phyloP scores from a whole-genome alignment of 2,329 filamentous ascomycete species.

The Biscogniauxia mediterranea region DNA sequence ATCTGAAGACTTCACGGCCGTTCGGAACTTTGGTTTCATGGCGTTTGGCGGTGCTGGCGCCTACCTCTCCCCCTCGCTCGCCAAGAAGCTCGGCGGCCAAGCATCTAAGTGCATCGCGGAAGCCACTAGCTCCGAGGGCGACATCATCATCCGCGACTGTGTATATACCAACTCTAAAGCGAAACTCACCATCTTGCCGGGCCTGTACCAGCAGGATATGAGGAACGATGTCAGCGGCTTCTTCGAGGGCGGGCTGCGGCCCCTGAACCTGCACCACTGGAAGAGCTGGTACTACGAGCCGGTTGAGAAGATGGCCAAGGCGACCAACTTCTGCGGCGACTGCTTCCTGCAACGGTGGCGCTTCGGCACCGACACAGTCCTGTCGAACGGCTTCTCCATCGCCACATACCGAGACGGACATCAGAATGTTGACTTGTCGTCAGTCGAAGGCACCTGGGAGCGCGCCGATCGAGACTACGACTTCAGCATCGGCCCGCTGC shows the following conservation, averaged over 20 bases:
- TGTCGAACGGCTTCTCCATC: slow-evolving; percentile 60
- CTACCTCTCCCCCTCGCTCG: slow-evolving; percentile 55
- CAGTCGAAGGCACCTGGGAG: slow-evolving; percentile 54
- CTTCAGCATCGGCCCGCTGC: slow-evolving; percentile 53
- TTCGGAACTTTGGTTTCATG: slow-evolving; percentile 55
- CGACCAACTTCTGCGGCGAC: slow-evolving; percentile 53
- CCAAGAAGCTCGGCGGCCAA: slow-evolving; percentile 45
- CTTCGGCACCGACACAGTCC: slow-evolving; percentile 45
- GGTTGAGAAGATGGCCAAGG: slow-evolving; percentile 48
- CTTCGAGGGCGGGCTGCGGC: slow-evolving; percentile 55
- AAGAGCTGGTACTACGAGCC: slow-evolving; percentile 57
- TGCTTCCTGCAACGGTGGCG: slow-evolving; percentile 58
- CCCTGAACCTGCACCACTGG: slow-evolving; percentile 62
- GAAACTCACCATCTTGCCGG: slow-evolving; percentile 53
- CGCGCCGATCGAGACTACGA: slow-evolving; percentile 47
- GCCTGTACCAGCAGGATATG: slow-evolving; percentile 58
- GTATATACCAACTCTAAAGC: slow-evolving; percentile 54
- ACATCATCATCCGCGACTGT: slow-evolving; percentile 57
- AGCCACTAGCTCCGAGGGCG: slow-evolving; percentile 44
- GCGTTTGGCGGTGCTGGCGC: slow-evolving; percentile 61
- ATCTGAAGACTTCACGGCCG: slow-evolving; percentile 53
- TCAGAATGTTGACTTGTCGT: slow-evolving; percentile 40
- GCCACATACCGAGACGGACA: slow-evolving; percentile 45
- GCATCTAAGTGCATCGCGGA: slow-evolving; percentile 49
- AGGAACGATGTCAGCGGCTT: slow-evolving; percentile 55